Conservation (phyloP, 2,329 filamentous ascomycete species). For the Cladophialophora yegresii region DNA sequence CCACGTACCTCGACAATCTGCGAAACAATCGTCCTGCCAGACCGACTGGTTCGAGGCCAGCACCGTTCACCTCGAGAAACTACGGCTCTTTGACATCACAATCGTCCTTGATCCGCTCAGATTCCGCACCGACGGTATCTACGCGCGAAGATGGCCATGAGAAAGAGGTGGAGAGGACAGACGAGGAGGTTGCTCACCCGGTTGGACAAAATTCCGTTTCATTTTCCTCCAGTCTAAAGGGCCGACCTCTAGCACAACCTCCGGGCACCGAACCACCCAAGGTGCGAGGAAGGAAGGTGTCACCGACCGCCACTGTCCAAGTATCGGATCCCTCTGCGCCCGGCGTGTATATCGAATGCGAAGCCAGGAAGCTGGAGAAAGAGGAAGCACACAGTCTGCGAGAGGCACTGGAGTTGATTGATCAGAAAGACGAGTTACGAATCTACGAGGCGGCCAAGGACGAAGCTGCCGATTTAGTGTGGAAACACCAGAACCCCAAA, state of each 20-base stretch:
- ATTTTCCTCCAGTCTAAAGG: constrained; percentile 31
- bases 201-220: constrained; percentile 24
- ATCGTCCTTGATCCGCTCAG: constrained; percentile 33
- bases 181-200: constrained; percentile 9
- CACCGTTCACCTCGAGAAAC: constrained; percentile 45
- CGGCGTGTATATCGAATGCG: constrained; percentile 56
- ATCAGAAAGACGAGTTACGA: constrained; percentile 57
- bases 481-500: constrained; percentile 61
- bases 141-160: constrained; percentile 6
- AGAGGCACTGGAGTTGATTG: constrained; percentile 60
- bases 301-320: constrained; percentile 42
- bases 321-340: constrained; percentile 42
- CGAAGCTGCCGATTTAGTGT: constrained; percentile 66
- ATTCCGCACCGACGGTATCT: constrained; percentile 23
- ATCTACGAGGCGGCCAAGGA: constrained; percentile 61
- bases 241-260: constrained; percentile 46
- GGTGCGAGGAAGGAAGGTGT: constrained; percentile 42
- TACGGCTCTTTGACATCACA: constrained; percentile 23
- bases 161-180: neutral
- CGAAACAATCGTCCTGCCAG: constrained; percentile 59
- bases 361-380: constrained; percentile 58
- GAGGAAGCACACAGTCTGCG: constrained; percentile 60
- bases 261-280: constrained; percentile 39
- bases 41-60: constrained; percentile 62
- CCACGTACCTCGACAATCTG: constrained; percentile 61